Evolutionary conservation across 73 alveolate species (phyloP).

Genomic region (Paramecium sexaurelia): DNA sequence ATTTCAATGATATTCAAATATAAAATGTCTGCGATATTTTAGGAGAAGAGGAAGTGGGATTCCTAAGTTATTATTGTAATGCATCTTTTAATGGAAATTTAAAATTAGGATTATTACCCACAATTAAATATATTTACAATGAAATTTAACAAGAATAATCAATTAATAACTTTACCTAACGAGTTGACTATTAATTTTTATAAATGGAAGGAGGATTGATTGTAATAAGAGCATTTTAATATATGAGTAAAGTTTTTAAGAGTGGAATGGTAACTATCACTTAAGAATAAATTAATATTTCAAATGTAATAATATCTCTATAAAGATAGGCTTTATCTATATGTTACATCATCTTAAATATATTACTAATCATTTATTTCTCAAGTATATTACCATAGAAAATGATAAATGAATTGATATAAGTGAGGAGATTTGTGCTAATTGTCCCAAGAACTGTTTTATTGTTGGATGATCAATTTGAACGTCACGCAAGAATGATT

Average conservation of each 20-base stretch:
- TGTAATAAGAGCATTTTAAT: background rate
- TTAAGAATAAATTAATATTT: background rate
- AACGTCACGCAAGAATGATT: background rate
- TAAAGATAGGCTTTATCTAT: background rate
- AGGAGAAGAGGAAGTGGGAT: background rate
- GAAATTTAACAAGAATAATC: background rate
- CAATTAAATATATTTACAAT: background rate
- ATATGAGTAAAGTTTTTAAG: background rate
- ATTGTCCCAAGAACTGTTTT: background rate
- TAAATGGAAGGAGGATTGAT: slow-evolving; percentile 40
- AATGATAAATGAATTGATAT: background rate
- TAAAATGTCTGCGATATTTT: background rate
- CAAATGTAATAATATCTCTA: background rate
- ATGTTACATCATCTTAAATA: background rate
- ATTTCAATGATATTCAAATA: background rate
- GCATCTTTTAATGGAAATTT: background rate
- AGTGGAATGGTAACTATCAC: background rate
- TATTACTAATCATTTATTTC: background rate
- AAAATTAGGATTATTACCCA: background rate
- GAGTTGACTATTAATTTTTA: background rate
- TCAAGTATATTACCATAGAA: background rate
- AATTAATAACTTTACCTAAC: slow-evolving; percentile 7
- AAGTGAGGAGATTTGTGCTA: background rate
- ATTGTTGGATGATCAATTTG: background rate
- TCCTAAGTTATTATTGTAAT: slow-evolving; percentile 3